These are phyloP conservation scores for Apiotrichum mycotoxinovorans DNA, from an alignment of 1,284 basidiomycete species.

Conservation along the genomic window DNA sequence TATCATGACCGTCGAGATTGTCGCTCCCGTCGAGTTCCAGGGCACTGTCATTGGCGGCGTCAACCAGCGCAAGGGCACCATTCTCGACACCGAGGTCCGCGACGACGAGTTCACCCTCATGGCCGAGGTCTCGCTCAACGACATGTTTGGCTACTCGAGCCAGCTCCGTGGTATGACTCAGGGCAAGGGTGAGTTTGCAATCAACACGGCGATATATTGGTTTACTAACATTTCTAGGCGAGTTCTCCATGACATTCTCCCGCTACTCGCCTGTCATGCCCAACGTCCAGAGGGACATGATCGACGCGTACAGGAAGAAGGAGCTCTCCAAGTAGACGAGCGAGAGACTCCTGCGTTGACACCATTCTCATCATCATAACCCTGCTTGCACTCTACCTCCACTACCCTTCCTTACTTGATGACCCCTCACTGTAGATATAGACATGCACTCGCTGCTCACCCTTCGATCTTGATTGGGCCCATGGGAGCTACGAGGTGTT, in stretches of 20 bases:
- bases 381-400: neutral
- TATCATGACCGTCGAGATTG: conserved; percentile 97
- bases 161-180: conserved; percentile 90
- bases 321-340: conserved; percentile 8
- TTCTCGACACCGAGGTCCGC: conserved; percentile 91
- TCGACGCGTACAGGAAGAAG: conserved; percentile 61
- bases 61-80: conserved; percentile 89
- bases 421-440: conserved; percentile 9
- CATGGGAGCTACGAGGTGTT: too few species aligned
- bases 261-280: conserved; percentile 82
- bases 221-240: conserved; percentile 35
- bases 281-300: conserved; percentile 78
- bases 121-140: conserved; percentile 91
- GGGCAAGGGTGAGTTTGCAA: conserved; percentile 65
- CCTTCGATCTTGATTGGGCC: neutral
- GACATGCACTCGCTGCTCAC: conserved; percentile 16
- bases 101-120: conserved; percentile 94
- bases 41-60: conserved; percentile 92
- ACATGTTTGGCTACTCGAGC: conserved; percentile 98
- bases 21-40: conserved; percentile 95
- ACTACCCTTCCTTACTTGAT: neutral
- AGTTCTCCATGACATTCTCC: conserved; percentile 97
- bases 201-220: neutral
- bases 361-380: too few species aligned
- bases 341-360: too few species aligned